These are phyloP conservation scores for Solanum stenotomum DNA, from an alignment of 257 asterid species.

Conservation along the genomic window DNA sequence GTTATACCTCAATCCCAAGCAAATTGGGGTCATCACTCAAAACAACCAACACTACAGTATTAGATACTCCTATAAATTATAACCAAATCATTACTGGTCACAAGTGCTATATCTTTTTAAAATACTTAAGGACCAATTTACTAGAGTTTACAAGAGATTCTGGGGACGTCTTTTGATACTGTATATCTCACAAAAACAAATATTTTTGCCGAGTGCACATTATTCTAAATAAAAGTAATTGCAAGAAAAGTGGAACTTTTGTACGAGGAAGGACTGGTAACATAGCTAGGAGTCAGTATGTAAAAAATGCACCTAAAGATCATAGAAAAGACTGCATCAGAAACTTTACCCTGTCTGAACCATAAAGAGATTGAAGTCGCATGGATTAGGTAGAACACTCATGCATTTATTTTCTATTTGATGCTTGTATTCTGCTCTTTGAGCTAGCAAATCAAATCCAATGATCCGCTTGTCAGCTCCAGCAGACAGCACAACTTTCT, in stretches of 20 bases:
- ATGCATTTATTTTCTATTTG: constrained; percentile 85
- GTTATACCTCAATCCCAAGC: neutral
- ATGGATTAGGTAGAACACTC: constrained; percentile 87
- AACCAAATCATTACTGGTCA: neutral
- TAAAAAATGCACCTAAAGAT: neutral
- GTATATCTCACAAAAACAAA: neutral
- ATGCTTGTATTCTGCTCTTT: constrained; percentile 55
- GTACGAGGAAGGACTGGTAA: neutral
- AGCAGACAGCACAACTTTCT: constrained; percentile 63
- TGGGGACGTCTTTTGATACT: neutral
- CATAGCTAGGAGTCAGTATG: neutral
- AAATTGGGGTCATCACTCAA: neutral
- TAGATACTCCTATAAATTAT: neutral
- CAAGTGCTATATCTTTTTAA: neutral
- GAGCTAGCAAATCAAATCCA: constrained; percentile 50
- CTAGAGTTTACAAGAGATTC: neutral
- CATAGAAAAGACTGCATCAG: neutral
- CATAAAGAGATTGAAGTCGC: constrained; percentile 95
- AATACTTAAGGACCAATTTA: neutral
- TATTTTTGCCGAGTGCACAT: neutral
- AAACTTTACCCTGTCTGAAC: constrained; percentile 81
- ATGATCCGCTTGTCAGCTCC: constrained; percentile 80
- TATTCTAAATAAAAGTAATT: neutral
- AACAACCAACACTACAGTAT: neutral
- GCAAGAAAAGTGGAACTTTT: neutral